Base-by-base conservation (phyloP, 169 alveolate species). In the Plasmodium cynomolgi region DNA sequence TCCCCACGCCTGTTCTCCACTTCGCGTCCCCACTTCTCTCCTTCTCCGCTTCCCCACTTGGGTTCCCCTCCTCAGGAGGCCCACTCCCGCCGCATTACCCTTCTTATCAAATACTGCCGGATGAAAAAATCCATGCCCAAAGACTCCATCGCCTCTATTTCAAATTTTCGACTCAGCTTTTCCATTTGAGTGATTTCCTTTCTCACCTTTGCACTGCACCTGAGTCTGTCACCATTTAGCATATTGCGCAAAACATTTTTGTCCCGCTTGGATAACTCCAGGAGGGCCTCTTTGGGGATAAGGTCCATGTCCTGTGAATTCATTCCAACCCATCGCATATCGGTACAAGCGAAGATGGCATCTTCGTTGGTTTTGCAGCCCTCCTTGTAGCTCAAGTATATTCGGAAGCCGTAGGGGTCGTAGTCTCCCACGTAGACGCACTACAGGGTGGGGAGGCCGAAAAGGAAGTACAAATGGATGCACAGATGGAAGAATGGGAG, bases 341-440 rank as follows among this genome's bases (percentile, higher is more conserved):
- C 47, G 31, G 84, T 23, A 37, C 91, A 79, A 41, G 92, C n/a
- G 80, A 74, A 85, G 7, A 85, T 29, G 37, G 37, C 9, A 6
- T 75, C 77, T 73, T 85, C 71, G n/a, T 85, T 77, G 15, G 54
- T 75, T 62, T 39, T 37, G 39, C 74, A 81, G 1, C 92, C 84
- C 37, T 83, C 84, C 73, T 82, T 81, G 82, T 95, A 95, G 34
- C 91, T 84, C 80, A 95, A 72, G 41, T 26, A 83, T n/a, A 95
- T 95, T 44, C 71, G 95, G 73, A 95, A 81, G 20, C 96, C 96
- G 15, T 95, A 92, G n/a, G 96, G 96, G 26, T 95, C 96, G 84
- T 93, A 95, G 47, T 95, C 96, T 0, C 96, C 96, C 26, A 95
- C 75, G 41, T 95, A 95, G 81, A 85, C 93, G 62, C 93, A 85